Evolutionary conservation across 495 filamentous ascomycete species (phyloP).

Genomic region (Neurospora sp.): DNA sequence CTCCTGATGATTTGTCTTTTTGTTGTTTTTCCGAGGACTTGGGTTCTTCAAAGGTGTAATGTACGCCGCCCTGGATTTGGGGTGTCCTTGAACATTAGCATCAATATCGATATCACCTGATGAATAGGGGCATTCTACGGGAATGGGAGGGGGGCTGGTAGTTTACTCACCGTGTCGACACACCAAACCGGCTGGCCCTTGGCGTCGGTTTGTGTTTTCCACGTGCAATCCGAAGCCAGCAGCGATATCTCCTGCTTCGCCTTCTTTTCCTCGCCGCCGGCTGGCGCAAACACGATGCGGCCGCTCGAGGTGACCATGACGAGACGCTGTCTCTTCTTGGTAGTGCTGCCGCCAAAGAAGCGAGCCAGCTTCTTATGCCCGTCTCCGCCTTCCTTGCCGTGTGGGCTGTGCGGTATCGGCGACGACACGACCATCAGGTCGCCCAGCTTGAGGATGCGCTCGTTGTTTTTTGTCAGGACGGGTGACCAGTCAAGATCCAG

Average conservation of each 20-base stretch:
- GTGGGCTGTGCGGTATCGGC: constrained; percentile 59
- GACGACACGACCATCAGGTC: constrained; percentile 75
- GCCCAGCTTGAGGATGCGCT: constrained; percentile 89
- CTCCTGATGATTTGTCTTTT: background rate
- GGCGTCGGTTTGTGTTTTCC: constrained; percentile 67
- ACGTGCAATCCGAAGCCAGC: constrained; percentile 58
- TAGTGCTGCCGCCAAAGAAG: constrained; percentile 80
- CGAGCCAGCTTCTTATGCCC: constrained; percentile 75
- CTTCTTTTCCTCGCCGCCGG: constrained; percentile 93
- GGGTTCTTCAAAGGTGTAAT: constrained; percentile 77
- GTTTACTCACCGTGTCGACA: constrained; percentile 75
- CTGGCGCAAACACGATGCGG: constrained; percentile 80
- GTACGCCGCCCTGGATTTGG: constrained; percentile 61
- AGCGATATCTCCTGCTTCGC: constrained; percentile 83
- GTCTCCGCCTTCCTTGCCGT: constrained; percentile 44
- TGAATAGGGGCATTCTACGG: background rate
- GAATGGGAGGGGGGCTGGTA: background rate
- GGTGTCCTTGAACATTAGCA: background rate
- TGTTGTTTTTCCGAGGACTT: constrained; percentile 9
- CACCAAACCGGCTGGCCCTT: constrained; percentile 83
- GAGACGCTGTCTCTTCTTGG: constrained; percentile 86
- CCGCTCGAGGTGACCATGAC: constrained; percentile 94
- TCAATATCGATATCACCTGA: constrained; percentile 7
- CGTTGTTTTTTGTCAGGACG: constrained; percentile 79
- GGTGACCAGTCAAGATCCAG: constrained; percentile 99